phyloP scores from a whole-genome alignment of 164 flowering plant species.

The Annona squamosa region DNA sequence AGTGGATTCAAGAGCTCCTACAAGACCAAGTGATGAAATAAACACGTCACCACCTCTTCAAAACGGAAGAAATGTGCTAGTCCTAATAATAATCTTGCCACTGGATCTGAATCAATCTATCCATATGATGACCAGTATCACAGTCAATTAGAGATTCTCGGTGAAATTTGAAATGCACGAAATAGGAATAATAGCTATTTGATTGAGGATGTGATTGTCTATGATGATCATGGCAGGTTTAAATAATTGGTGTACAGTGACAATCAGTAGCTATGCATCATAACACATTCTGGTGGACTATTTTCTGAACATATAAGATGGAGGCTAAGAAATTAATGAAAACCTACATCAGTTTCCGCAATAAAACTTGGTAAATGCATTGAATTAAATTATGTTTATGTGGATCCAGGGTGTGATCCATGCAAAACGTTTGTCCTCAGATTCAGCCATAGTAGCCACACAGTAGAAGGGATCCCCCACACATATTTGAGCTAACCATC shows the following conservation, averaged over 20 bases:
- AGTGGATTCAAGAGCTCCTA: constrained; percentile 75
- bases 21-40: constrained; percentile 11
- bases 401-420: not conserved
- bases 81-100: no score
- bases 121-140: no score
- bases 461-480: not conserved
- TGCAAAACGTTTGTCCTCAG: not conserved
- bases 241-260: no score
- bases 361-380: no score
- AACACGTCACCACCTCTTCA: not conserved
- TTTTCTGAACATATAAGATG: not conserved
- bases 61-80: no score
- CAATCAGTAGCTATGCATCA: no score
- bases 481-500: not conserved
- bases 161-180: no score
- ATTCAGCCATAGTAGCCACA: not conserved
- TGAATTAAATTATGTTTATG: not conserved
- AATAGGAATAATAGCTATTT: no score
- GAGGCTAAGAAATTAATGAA: not conserved
- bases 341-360: not conserved
- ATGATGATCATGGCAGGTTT: no score
- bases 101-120: no score
- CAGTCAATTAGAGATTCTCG: no score
- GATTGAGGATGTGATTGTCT: no score
- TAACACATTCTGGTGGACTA: not conserved